A percentile compares a stretch with the other conserved stretches of the same genome.
Evolutionary conservation across 495 filamentous ascomycete species (phyloP).

Genomic region (Zalerion maritima): DNA sequence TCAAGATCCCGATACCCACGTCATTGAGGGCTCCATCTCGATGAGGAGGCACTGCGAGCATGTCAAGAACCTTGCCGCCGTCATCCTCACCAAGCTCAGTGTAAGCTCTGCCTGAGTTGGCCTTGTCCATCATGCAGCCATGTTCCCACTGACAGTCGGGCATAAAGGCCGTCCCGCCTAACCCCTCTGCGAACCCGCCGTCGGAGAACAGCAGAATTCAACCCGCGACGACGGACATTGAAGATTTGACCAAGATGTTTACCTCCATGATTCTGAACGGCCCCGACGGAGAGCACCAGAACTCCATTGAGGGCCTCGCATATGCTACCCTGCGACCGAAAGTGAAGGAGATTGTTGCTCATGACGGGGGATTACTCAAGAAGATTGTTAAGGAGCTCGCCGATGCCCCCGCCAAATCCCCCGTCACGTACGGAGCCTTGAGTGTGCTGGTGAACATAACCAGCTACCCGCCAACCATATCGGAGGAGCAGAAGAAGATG

Average conservation of each 20-base stretch:
- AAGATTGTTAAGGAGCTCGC: slow-evolving; percentile 49
- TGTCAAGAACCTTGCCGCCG: slow-evolving; percentile 55
- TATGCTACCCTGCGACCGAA: slow-evolving; percentile 72
- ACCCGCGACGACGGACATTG: slow-evolving; percentile 39
- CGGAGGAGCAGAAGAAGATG: slow-evolving; percentile 86
- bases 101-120: slow-evolving; percentile 31
- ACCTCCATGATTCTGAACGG: slow-evolving; percentile 56
- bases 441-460: slow-evolving; percentile 76
- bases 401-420: slow-evolving; percentile 44
- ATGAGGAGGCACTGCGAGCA: slow-evolving; percentile 35
- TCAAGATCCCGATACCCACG: slow-evolving; percentile 19
- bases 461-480: slow-evolving; percentile 57
- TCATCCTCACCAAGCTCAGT: slow-evolving; percentile 66
- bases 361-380: slow-evolving; percentile 49
- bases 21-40: slow-evolving; percentile 26
- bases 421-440: slow-evolving; percentile 69
- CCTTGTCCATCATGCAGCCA: too few species aligned
- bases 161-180: slow-evolving; percentile 33
- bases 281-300: slow-evolving; percentile 39
- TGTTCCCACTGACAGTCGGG: slow-evolving; percentile 38
- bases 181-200: slow-evolving; percentile 15
- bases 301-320: slow-evolving; percentile 82
- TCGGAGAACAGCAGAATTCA: slow-evolving; percentile 30
- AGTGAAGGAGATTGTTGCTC: slow-evolving; percentile 65
- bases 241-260: slow-evolving; percentile 64